Evolutionary conservation across 2,329 filamentous ascomycete genomes (phyloP).

Genomic region (Penicillium sclerotiorum): DNA sequence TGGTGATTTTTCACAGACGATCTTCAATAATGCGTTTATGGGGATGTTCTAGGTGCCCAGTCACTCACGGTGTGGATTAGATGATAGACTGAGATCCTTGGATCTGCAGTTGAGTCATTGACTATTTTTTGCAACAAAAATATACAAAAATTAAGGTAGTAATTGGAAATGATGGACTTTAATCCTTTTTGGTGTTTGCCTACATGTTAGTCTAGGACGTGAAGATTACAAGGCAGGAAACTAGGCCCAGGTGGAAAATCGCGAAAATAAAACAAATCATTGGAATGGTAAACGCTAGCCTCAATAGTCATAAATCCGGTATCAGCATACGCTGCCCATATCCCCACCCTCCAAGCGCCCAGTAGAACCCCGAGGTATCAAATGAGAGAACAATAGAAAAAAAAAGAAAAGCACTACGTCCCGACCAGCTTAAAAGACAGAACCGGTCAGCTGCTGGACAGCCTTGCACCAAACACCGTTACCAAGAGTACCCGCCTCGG

Average conservation of each 20-base stretch:
- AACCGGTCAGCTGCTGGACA: constrained; percentile 38
- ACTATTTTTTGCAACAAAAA: too few relatives aligned
- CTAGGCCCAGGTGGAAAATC: background rate
- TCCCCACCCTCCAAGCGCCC: constrained; percentile 3
- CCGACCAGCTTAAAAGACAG: constrained; percentile 31
- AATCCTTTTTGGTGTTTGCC: background rate
- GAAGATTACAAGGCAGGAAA: background rate
- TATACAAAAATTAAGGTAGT: too few relatives aligned
- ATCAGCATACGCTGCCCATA: constrained; percentile 1
- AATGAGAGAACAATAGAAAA: background rate
- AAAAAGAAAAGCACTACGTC: background rate
- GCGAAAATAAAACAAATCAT: too few relatives aligned
- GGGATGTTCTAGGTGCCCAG: constrained; percentile 17
- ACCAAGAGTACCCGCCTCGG: constrained; percentile 31
- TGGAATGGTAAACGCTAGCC: background rate
- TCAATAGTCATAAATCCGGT: background rate
- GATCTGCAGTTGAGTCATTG: too few relatives aligned
- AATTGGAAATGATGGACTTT: too few relatives aligned
- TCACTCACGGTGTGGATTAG: too few relatives aligned
- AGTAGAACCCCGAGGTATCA: constrained; percentile 3
- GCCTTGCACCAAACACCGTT: constrained; percentile 45
- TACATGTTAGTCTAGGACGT: too few relatives aligned
- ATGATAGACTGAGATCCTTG: background rate
- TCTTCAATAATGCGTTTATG: constrained; percentile 23
- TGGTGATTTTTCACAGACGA: constrained; percentile 3